Evolutionary conservation across 2,329 filamentous ascomycete species (phyloP).

Genomic region (Pseudogymnoascus sp.): DNA sequence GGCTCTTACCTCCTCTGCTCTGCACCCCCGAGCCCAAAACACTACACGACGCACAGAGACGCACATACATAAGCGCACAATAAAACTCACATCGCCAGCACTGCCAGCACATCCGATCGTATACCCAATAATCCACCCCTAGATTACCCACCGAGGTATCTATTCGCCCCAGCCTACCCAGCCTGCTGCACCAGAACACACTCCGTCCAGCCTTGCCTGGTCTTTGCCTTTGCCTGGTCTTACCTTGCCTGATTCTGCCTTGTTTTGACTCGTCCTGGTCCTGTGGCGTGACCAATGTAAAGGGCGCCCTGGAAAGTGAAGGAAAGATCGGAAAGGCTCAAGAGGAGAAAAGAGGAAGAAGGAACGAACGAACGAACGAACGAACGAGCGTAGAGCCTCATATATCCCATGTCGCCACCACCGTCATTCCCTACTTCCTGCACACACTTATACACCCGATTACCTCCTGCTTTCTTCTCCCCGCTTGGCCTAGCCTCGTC

Average conservation of each 20-base stretch:
- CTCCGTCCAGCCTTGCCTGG: neutral
- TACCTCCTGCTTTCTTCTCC: neutral
- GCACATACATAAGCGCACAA: neutral
- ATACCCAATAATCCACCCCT: constrained; percentile 1
- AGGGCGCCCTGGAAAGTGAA: neutral
- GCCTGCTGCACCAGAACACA: neutral
- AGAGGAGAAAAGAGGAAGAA: neutral
- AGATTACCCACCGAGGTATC: neutral
- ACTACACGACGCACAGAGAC: neutral
- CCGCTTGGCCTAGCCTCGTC: neutral
- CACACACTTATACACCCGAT: neutral
- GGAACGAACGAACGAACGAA: neutral
- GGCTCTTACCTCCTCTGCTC: neutral
- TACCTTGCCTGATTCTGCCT: neutral
- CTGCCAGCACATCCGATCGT: neutral
- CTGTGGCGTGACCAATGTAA: neutral
- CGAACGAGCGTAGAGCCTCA: neutral
- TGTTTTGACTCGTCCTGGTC: constrained; percentile 3
- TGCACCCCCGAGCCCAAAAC: neutral
- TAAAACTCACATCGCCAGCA: neutral
- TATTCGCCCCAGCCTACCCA: no score
- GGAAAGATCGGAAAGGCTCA: neutral
- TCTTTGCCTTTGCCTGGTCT: neutral
- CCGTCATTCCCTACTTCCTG: neutral
- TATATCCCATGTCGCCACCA: constrained; percentile 6